A percentile compares a stretch with the other conserved stretches of the same genome.
These are phyloP conservation scores for Penicillium turbatum DNA, from an alignment of 495 filamentous ascomycete species.

Conservation along the genomic window DNA sequence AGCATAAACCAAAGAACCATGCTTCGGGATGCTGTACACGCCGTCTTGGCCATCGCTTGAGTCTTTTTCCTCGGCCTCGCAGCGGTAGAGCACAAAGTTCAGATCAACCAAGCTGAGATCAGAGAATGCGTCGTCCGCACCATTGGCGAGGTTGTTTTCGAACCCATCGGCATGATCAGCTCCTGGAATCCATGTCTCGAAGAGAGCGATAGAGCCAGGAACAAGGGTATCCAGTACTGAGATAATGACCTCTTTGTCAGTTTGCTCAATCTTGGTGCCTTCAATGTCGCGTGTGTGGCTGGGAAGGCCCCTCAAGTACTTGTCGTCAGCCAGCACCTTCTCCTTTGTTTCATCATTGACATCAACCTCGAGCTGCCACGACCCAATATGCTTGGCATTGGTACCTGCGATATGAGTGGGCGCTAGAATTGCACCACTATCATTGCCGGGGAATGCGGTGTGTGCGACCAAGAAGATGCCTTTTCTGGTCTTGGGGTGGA, in stretches of 20 bases:
- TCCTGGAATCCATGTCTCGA: slow-evolving; percentile 89
- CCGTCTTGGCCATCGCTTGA: slow-evolving; percentile 76
- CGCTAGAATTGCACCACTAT: slow-evolving; percentile 67
- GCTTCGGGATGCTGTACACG: slow-evolving; percentile 76
- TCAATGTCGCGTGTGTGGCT: slow-evolving; percentile 70
- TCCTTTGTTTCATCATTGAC: slow-evolving; percentile 58
- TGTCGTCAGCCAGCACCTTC: slow-evolving; percentile 61
- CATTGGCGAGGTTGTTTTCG: slow-evolving; percentile 76
- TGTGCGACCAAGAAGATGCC: slow-evolving; percentile 95
- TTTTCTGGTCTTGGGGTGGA: slow-evolving; percentile 83
- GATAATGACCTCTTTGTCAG: slow-evolving; percentile 69
- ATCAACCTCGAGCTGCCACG: slow-evolving; percentile 85
- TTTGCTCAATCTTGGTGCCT: slow-evolving; percentile 61
- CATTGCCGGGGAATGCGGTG: slow-evolving; percentile 86
- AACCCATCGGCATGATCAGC: slow-evolving; percentile 75
- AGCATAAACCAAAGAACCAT: slow-evolving; percentile 86
- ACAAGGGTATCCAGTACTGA: slow-evolving; percentile 76
- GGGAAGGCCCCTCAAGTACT: slow-evolving; percentile 71
- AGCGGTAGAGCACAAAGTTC: slow-evolving; percentile 88
- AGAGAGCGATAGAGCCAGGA: slow-evolving; percentile 89
- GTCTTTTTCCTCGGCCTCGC: slow-evolving; percentile 87
- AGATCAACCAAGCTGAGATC: slow-evolving; percentile 72
- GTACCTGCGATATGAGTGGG: slow-evolving; percentile 73
- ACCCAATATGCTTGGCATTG: slow-evolving; percentile 72
- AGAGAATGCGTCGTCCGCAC: slow-evolving; percentile 74